phyloP scores from a whole-genome alignment of 495 filamentous ascomycete species.

The Penicillium goetzii region DNA sequence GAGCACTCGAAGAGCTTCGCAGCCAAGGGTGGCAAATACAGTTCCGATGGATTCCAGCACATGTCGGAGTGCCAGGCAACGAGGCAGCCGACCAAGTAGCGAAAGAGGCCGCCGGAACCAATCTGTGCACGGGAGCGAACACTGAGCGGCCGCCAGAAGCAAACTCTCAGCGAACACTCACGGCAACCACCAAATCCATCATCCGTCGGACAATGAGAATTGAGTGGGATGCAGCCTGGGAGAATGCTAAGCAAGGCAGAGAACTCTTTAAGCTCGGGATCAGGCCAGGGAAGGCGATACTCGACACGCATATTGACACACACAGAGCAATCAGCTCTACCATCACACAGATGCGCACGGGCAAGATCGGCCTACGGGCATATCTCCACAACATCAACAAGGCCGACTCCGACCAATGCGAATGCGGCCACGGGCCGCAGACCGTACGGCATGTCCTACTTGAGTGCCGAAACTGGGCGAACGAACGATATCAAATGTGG shows the following conservation, averaged over 20 bases:
- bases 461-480: conserved; percentile 34
- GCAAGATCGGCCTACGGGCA: conserved; percentile 32
- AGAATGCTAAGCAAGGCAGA: too few relatives aligned
- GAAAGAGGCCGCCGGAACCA: conserved; percentile 8
- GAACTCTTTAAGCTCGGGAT: too few relatives aligned
- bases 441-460: conserved; percentile 38
- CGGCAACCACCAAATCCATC: too few relatives aligned
- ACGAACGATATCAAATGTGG: conserved; percentile 31
- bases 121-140: conserved; percentile 11
- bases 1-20: conserved; percentile 3
- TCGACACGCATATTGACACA: conserved; percentile 15
- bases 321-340: conserved; percentile 41
- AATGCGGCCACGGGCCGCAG: conserved; percentile 30
- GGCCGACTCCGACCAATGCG: conserved; percentile 31
- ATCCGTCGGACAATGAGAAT: too few relatives aligned
- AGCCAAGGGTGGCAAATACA: conserved; percentile 10
- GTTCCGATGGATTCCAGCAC: conserved; percentile 31
- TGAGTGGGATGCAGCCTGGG: too few relatives aligned
- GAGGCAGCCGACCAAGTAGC: conserved; percentile 27
- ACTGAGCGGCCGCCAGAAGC: conserved; percentile 4
- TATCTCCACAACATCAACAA: conserved; percentile 40
- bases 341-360: conserved; percentile 38
- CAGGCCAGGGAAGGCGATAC: too few relatives aligned
- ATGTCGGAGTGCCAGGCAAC: conserved; percentile 32
- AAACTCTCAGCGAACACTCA: too few relatives aligned